Base-by-base conservation (phyloP, 2,329 filamentous ascomycete species). In the Paecilomyces fulvus region DNA sequence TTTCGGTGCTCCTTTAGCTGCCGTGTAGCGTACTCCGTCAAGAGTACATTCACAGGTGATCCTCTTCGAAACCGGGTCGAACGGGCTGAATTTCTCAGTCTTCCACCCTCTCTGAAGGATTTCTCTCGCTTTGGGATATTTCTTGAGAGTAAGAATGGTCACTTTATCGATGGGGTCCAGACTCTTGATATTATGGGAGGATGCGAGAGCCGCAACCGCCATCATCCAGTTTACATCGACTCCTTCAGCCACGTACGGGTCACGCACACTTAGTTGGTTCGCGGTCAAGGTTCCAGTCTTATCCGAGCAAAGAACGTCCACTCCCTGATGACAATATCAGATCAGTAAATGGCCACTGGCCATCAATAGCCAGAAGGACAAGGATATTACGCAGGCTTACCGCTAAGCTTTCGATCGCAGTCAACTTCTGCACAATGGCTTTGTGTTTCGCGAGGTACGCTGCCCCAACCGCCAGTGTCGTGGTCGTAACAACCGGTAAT, bases 161-260 rank as follows among this genome's bases (percentile, higher is more conserved):
- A 88, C 83, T 76, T 88, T 88, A 77, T 88, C 85, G 65, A 88
- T 88, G 52, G 85, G 85, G 68, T 88, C 86, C 59, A 88, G 80
- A 51, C 84, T 86, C 75, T 86, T 85, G 74, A 87, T 79, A 75
- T 88, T 88, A 77, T 88, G 86, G 51, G 85, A 88, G 49, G 85
- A 88, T 53, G 86, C 86, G 48, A 88, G 79, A 58, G 85, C 86
- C 56, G 86, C 86, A 59, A 86, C 85, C 58, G 85, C 85, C 85
- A 88, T 88, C 84, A 88, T 87, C 85, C 85, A 88, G 76, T 88
- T 86, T 70, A 88, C 83, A 69, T 88, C 85, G 67, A 87, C 81
- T 60, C 85, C 86, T 70, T 88, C 86, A 56, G 84, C 83, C 49
- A 88, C 84, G 73, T 84, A 89, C 3, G 86, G 86, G 65, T 88